These are phyloP conservation scores for Aspergillus coremiiformis DNA, from an alignment of 495 filamentous ascomycete genomes.

Conservation along the genomic window DNA sequence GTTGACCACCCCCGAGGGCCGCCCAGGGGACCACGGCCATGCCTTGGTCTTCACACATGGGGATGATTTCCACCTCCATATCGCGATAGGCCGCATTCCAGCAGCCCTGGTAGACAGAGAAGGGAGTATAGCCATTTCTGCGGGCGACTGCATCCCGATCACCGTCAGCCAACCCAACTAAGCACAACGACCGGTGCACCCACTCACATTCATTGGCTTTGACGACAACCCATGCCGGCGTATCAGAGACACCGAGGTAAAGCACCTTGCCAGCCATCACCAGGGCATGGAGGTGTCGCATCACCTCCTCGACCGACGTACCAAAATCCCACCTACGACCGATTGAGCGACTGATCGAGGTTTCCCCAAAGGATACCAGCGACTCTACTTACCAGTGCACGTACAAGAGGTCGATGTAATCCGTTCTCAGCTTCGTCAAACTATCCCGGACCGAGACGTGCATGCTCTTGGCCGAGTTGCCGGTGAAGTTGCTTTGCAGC, in stretches of 20 bases:
- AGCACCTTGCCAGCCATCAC: conserved; percentile 37
- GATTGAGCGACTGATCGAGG: no score
- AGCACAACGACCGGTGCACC: no score
- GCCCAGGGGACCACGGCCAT: conserved; percentile 65
- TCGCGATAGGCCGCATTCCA: conserved; percentile 56
- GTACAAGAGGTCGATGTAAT: no score
- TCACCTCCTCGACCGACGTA: conserved; percentile 39
- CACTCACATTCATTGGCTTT: conserved; percentile 33
- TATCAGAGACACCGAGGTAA: conserved; percentile 40
- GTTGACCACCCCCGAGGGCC: conserved; percentile 8
- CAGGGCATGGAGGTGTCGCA: conserved; percentile 35
- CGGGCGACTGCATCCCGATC: no score
- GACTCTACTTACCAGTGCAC: no score
- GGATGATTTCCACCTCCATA: conserved; percentile 63
- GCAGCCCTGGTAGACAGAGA: conserved; percentile 59
- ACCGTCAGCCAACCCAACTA: no score
- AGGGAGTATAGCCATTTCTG: conserved; percentile 47
- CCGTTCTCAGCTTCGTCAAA: no score
- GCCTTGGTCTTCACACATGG: conserved; percentile 56
- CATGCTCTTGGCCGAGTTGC: no score
- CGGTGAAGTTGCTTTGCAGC: no score
- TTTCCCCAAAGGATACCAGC: no score
- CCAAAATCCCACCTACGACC: no score
- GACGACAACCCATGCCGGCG: conserved; percentile 32
- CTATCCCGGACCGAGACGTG: no score